These are phyloP conservation scores for Oligophagozyma castellii DNA, from an alignment of 1,139 yeast genomes.

Conservation along the genomic window DNA sequence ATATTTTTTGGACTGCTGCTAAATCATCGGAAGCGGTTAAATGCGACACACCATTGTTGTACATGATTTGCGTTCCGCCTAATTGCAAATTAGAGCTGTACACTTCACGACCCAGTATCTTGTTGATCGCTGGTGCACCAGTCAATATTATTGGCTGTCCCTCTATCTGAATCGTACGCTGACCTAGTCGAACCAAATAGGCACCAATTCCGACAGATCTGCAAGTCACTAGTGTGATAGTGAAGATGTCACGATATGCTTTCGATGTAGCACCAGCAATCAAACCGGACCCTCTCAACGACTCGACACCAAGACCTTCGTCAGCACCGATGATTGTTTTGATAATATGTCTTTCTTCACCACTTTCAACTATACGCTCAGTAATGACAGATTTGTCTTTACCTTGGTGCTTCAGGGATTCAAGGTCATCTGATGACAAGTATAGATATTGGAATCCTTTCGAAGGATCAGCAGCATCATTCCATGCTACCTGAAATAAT, in stretches of 20 bases:
- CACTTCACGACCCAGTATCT: constrained; percentile 90
- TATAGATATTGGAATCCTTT: constrained; percentile 88
- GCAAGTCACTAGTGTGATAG: constrained; percentile 91
- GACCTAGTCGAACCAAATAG: constrained; percentile 91
- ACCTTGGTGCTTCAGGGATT: constrained; percentile 43
- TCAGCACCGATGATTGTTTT: constrained; percentile 84
- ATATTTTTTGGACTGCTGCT: constrained; percentile 89
- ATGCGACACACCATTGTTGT: constrained; percentile 94
- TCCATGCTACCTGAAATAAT: constrained; percentile 86
- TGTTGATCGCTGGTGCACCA: constrained; percentile 98
- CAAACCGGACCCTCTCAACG: constrained; percentile 93
- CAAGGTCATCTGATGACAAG: constrained; percentile 56
- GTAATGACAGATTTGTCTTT: constrained; percentile 53
- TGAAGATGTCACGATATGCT: constrained; percentile 94
- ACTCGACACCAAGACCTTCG: constrained; percentile 96
- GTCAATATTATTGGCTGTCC: constrained; percentile 97
- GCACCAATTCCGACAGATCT: constrained; percentile 99
- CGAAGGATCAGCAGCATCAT: constrained; percentile 54
- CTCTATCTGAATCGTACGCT: constrained; percentile 96
- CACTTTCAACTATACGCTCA: constrained; percentile 71
- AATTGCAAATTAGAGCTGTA: constrained; percentile 92
- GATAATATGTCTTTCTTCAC: constrained; percentile 70
- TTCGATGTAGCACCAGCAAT: constrained; percentile 98
- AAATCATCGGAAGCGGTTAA: constrained; percentile 90
- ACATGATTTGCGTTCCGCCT: constrained; percentile 99